These are phyloP conservation scores for Magnaporthales sp. DNA, from an alignment of 2,329 filamentous ascomycete species.

Conservation along the genomic window DNA sequence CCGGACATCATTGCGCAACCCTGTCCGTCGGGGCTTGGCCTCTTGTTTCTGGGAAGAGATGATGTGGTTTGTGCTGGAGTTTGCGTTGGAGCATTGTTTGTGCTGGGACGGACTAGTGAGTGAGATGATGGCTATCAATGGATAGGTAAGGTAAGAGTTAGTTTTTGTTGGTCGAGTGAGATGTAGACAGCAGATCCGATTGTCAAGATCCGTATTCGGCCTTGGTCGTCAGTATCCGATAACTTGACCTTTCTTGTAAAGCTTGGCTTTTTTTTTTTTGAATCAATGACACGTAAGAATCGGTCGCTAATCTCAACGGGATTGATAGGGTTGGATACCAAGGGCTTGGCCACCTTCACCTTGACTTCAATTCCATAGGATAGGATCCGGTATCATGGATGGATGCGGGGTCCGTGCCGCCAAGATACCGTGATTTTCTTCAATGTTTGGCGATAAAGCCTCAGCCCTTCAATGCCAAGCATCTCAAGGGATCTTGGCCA, in stretches of 20 bases:
- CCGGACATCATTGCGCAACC: neutral
- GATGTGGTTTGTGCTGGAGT: neutral
- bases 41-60: neutral
- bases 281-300: too few relatives aligned
- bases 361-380: neutral
- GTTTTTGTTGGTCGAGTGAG: too few relatives aligned
- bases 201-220: too few relatives aligned
- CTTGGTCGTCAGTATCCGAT: neutral
- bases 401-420: neutral
- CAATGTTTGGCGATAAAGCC: too few relatives aligned
- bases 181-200: too few relatives aligned
- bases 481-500: neutral
- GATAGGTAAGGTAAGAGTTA: neutral
- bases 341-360: too few relatives aligned
- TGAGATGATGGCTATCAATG: neutral
- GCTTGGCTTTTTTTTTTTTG: too few relatives aligned
- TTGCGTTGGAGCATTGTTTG: neutral
- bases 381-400: neutral
- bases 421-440: too few relatives aligned
- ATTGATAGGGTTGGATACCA: too few relatives aligned
- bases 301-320: too few relatives aligned
- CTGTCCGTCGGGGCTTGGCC: neutral
- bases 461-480: too few relatives aligned
- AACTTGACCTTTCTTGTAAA: neutral
- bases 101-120: neutral